phyloP scores from a whole-genome alignment of 2,329 filamentous ascomycete species.

The Mycosphaerelloides madeirae region DNA sequence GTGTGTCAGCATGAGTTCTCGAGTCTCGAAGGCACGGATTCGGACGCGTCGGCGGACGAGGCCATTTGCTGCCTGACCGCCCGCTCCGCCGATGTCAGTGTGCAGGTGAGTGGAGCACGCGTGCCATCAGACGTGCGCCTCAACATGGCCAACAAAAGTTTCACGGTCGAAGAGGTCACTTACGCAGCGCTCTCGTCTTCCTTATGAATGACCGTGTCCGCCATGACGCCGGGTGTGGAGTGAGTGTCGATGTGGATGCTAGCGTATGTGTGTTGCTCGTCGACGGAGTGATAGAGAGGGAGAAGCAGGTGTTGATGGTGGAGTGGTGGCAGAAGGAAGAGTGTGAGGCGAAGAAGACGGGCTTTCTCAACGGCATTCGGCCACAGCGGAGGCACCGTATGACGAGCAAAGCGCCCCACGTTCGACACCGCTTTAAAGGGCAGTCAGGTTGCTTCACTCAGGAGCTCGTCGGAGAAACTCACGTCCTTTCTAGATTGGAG shows the following conservation, averaged over 20 bases:
- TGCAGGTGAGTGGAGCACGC: not conserved
- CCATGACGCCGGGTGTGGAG: slow-evolving; percentile 32
- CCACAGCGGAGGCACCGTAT: too few species aligned
- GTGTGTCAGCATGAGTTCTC: slow-evolving; percentile 15
- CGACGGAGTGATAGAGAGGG: not conserved
- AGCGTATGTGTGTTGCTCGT: not conserved
- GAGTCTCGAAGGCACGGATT: not conserved
- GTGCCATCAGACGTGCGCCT: not conserved
- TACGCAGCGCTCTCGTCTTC: slow-evolving; percentile 46
- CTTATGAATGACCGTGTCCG: slow-evolving; percentile 45
- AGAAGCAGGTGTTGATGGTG: slow-evolving; percentile 1
- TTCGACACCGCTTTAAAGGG: too few species aligned
- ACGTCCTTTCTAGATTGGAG: too few species aligned
- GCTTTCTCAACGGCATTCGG: too few species aligned
- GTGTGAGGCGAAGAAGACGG: too few species aligned
- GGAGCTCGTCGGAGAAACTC: too few species aligned
- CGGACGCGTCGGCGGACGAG: not conserved
- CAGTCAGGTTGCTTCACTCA: too few species aligned
- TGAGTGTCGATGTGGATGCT: not conserved
- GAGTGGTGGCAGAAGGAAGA: slow-evolving; percentile 1
- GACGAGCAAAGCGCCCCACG: too few species aligned
- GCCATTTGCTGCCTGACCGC: not conserved
- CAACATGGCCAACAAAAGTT: slow-evolving; percentile 4
- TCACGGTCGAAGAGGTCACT: slow-evolving; percentile 21
- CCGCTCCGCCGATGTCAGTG: too few species aligned